phyloP scores from a whole-genome alignment of 306 rosid genomes.

The Medicago ruthenica region DNA sequence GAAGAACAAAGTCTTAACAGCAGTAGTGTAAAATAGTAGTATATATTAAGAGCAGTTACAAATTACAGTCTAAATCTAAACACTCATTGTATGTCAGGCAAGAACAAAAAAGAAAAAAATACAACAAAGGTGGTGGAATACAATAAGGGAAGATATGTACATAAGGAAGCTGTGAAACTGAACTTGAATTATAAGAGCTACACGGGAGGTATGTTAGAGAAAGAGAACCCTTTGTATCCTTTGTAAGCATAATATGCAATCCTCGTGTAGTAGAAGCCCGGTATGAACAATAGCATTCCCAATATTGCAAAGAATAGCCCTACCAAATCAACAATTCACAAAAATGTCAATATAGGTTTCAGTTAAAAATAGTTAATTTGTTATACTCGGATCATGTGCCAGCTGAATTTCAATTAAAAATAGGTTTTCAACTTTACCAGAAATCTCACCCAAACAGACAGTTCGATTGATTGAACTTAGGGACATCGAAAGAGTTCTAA shows the following conservation, averaged over 20 bases:
- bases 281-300: conserved; percentile 86
- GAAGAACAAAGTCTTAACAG: conserved; percentile 15
- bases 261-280: conserved; percentile 96
- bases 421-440: neutral
- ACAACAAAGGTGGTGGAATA: conserved; percentile 6
- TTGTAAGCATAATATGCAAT: conserved; percentile 97
- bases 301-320: conserved; percentile 91
- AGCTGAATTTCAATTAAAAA: neutral
- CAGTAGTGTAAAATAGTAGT: too few relatives aligned
- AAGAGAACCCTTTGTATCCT: conserved; percentile 96
- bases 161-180: conserved; percentile 19
- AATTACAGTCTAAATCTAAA: conserved; percentile 39
- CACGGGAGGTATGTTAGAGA: conserved; percentile 94
- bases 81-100: conserved; percentile 16
- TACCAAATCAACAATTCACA: conserved; percentile 42
- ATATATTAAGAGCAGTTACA: conserved; percentile 37
- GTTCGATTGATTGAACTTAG: neutral
- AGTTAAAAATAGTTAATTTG: too few relatives aligned
- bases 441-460: neutral
- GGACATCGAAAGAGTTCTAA: neutral
- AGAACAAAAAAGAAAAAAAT: neutral
- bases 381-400: neutral
- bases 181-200: conserved; percentile 41
- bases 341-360: too few relatives aligned
- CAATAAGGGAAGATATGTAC: conserved; percentile 47